Base-by-base conservation (phyloP, 768 basidiomycete genomes). In the Xerocomus potaroensis region DNA sequence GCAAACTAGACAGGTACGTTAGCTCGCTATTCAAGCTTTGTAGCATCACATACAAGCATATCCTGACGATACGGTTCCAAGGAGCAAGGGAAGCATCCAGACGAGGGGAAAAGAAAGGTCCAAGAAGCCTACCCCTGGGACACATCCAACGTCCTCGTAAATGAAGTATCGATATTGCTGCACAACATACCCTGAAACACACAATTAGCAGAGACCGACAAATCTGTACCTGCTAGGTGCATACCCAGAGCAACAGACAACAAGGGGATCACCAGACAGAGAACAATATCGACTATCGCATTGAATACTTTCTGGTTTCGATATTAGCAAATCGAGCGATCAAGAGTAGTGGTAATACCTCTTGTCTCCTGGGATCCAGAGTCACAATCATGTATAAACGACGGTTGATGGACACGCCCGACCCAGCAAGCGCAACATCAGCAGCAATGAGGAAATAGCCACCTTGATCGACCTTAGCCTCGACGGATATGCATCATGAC, bases 161-260 rank as follows among this genome's bases (percentile, higher is more conserved):
- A 80, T 72, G 48, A 75, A 70, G 55, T 69, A 80, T 8, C 78
- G 72, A 55, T 77, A 73, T 23, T 72, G 75, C 61, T 77, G 75
- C 0, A 78, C 74, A 32, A 79, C 51, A 36, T 72, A 74, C 44
- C 75, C 78, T 58, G 44, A 4, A 14, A 30, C 27, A 18, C 14
- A 26, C 2, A 2, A 34, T 54, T 30, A 54, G 32, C 59, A 36
- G 34, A 18, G 40, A 15, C 21, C 23, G 41, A 8, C 10, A 30
- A n/a, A 22, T 16, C n/a, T n/a, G n/a, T n/a, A n/a, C n/a, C n/a
- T n/a, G n/a, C n/a, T n/a, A n/a, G 35, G 41, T 38, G 41, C 56
- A 10, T 26, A 75, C 64, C 54, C 29, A 70, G 50, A n/a, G 50
- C 48, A 60, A 68, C 60, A 12, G 58, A 38, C 7, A 66, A 14